phyloP scores from a whole-genome alignment of 192 early-diverging fungal genomes.

The Backusella parvicylindrica region DNA sequence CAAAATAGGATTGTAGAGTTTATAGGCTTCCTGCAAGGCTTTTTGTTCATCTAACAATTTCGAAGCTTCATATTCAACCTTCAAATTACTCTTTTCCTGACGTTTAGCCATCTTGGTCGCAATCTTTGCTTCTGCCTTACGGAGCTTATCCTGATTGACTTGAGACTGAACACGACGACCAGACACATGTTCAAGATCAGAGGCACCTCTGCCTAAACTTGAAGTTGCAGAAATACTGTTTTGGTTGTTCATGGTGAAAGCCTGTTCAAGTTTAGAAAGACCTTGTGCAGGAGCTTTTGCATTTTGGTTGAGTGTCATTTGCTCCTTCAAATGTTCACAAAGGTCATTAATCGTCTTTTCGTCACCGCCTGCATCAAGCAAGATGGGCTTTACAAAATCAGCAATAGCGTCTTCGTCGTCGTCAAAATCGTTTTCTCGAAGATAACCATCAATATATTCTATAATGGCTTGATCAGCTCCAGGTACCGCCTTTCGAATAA shows the following conservation, averaged over 20 bases:
- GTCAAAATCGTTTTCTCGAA: conserved; percentile 53
- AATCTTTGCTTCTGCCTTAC: conserved; percentile 90
- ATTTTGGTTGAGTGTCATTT: conserved; percentile 44
- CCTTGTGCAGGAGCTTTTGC: conserved; percentile 35
- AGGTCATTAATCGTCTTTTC: conserved; percentile 60
- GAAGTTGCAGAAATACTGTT: conserved; percentile 55
- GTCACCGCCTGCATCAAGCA: conserved; percentile 65
- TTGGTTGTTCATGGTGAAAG: conserved; percentile 69
- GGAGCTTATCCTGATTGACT: conserved; percentile 78
- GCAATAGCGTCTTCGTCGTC: conserved; percentile 57
- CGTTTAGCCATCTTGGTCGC: conserved; percentile 88
- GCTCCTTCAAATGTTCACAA: conserved; percentile 63
- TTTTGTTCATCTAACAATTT: conserved; percentile 66
- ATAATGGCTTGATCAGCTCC: conserved; percentile 71
- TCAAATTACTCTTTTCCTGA: conserved; percentile 53
- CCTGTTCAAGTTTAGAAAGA: conserved; percentile 58
- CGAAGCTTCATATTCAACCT: conserved; percentile 63
- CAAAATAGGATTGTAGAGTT: conserved; percentile 89
- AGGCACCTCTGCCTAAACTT: conserved; percentile 37
- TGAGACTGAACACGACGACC: conserved; percentile 68
- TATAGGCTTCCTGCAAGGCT: conserved; percentile 67
- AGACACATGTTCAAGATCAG: conserved; percentile 62
- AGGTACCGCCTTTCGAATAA: conserved; percentile 59
- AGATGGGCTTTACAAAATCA: conserved; percentile 66
- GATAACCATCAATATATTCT: conserved; percentile 75